Conservation (phyloP, 495 filamentous ascomycete genomes). For the Xylaria curta region DNA sequence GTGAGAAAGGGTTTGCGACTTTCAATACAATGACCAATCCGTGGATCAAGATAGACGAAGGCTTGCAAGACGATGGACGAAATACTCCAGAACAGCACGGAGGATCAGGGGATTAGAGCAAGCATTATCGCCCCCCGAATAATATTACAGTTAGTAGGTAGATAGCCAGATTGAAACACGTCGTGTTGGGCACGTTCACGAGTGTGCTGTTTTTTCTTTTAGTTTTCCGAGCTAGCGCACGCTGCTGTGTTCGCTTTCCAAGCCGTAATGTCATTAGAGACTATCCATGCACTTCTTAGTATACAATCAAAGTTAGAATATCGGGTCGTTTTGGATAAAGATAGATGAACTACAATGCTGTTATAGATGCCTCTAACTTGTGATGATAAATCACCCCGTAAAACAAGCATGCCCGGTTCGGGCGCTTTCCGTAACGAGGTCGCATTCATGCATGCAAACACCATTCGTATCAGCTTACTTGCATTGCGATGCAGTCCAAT, state of each 20-base stretch:
- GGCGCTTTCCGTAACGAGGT: background rate
- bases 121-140: background rate
- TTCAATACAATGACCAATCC: slow-evolving; percentile 25
- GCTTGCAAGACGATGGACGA: background rate
- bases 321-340: background rate
- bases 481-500: background rate
- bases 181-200: background rate
- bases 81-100: background rate
- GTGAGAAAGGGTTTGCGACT: slow-evolving; percentile 2
- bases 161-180: background rate
- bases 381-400: background rate
- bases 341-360: background rate
- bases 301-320: too few species aligned
- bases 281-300: too few species aligned
- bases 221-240: background rate
- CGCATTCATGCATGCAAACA: background rate
- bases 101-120: background rate
- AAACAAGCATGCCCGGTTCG: background rate
- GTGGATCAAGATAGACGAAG: slow-evolving; percentile 16
- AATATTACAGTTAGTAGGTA: background rate
- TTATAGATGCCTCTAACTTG: background rate
- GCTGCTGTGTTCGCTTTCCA: background rate
- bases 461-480: background rate
- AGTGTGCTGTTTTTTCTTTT: background rate
- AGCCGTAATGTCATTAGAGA: background rate